Evolutionary conservation across 176 grass and related monocot genomes (phyloP), one percentile per base, ranked within the genome.

Genomic region (barley (Hordeum vulgare)): DNA sequence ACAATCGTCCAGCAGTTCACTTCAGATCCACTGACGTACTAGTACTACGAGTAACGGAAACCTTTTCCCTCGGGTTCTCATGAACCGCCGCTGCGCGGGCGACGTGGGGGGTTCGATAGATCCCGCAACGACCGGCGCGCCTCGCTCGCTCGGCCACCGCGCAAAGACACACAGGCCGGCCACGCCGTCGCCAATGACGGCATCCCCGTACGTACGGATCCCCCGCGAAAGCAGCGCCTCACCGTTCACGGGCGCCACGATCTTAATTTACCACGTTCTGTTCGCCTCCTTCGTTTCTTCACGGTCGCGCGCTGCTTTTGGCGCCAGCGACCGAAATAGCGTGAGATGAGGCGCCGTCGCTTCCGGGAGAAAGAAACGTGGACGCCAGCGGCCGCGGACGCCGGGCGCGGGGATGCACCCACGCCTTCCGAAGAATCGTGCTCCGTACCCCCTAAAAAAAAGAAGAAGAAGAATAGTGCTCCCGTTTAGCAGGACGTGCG

Each of bases 381-480:
- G 56, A 77, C 1, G 87, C 63, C 23, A 53, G 82, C 4, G 23
- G 77, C 37, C 87, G 60, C 33, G 39, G 35, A 31, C 70, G 51
- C 45, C 31, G 87, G 77, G 1, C 18, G 67, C 58, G 26, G 2
- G 2, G n/a, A 3, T 2, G 6, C 59, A n/a, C 45, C 29, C 81
- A 56, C 75, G 74, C 49, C 40, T 81, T 37, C 9, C 18, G 63
- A 66, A 37, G 20, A n/a, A 85, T 81, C 83, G 63, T 77, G 88
- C 54, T 21, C 83, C 78, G n/a, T n/a, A n/a, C n/a, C n/a, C n/a
- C n/a, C n/a, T n/a, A n/a, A n/a, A n/a, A n/a, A n/a, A n/a, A n/a
- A n/a, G n/a, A n/a, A n/a, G n/a, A n/a, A n/a, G 63, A 66, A 37
- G 20, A n/a, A 85, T 81, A 78, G 63, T 77, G 88, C 54, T 21